Conservation (phyloP, 2,329 filamentous ascomycete species). For the Pseudogymnoascus verrucosus region DNA sequence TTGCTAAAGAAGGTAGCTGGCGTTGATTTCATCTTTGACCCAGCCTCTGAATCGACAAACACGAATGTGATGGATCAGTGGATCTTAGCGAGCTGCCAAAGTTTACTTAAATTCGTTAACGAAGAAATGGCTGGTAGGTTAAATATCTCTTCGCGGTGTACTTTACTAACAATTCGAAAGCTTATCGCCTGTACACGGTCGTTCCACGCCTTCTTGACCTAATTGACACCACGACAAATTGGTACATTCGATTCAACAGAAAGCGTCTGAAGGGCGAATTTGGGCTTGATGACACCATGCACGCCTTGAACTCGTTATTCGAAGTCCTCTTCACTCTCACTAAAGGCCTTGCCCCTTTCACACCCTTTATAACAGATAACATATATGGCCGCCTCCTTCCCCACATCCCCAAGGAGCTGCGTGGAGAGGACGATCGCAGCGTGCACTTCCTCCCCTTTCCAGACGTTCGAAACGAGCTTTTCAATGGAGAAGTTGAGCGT, state of each 20-base stretch:
- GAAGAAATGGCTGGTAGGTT: conserved; percentile 73
- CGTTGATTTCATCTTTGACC: conserved; percentile 71
- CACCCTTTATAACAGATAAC: conserved; percentile 88
- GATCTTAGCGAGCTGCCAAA: conserved; percentile 90
- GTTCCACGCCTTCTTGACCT: conserved; percentile 74
- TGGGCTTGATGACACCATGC: conserved; percentile 74
- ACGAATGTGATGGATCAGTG: conserved; percentile 93
- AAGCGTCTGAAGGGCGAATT: conserved; percentile 85
- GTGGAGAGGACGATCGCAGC: conserved; percentile 67
- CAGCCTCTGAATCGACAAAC: conserved; percentile 64
- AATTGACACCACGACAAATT: conserved; percentile 96
- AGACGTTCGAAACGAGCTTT: conserved; percentile 78
- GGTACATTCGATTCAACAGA: conserved; percentile 95
- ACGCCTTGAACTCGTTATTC: conserved; percentile 89
- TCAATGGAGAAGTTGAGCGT: conserved; percentile 78
- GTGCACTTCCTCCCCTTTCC: conserved; percentile 92
- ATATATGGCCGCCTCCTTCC: conserved; percentile 81
- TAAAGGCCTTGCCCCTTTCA: conserved; percentile 85
- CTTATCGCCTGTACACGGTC: conserved; percentile 79
- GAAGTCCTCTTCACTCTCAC: conserved; percentile 87
- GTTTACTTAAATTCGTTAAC: conserved; percentile 83
- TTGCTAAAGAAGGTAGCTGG: conserved; percentile 79
- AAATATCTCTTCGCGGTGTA: not conserved
- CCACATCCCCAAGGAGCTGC: conserved; percentile 66
- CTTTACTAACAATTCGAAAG: conserved; percentile 28